Evolutionary conservation across 208 protist species (phyloP).

Genomic region (Endotrypanum monterogeii): DNA sequence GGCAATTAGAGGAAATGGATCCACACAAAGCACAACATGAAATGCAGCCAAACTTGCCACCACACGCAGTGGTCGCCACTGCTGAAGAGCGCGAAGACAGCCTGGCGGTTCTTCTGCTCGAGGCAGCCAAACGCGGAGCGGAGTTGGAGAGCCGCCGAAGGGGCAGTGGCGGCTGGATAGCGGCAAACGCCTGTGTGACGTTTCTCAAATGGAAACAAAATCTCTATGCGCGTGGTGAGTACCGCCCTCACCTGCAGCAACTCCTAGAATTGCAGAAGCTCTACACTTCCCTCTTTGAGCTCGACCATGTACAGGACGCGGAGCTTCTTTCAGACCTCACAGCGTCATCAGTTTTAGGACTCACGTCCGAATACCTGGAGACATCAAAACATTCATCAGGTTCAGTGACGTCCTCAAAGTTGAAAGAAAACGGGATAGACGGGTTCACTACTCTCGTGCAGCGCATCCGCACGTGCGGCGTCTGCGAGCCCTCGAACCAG

Average conservation of each 20-base stretch:
- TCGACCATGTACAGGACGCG: constrained; percentile 19
- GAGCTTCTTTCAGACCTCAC: constrained; percentile 26
- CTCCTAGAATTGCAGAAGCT: constrained; percentile 29
- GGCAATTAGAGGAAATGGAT: constrained; percentile 31
- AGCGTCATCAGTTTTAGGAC: constrained; percentile 14
- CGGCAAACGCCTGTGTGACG: constrained; percentile 62
- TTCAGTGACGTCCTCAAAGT: background rate
- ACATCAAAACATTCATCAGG: background rate
- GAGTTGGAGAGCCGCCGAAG: constrained; percentile 15
- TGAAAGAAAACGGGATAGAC: background rate
- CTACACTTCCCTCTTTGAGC: constrained; percentile 20
- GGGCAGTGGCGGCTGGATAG: constrained; percentile 48
- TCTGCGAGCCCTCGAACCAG: constrained; percentile 37
- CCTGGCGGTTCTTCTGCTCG: constrained; percentile 17
- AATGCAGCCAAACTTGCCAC: background rate
- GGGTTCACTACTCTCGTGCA: constrained; percentile 14
- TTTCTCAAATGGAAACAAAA: constrained; percentile 51
- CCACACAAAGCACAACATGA: background rate
- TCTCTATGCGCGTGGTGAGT: constrained; percentile 45
- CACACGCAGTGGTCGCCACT: background rate
- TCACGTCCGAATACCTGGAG: constrained; percentile 13
- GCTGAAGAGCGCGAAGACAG: constrained; percentile 8
- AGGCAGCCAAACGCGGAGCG: constrained; percentile 18
- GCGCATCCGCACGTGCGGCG: constrained; percentile 26
- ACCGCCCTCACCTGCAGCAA: constrained; percentile 27